These are phyloP conservation scores for Quercus phellos DNA, from an alignment of 331 rosid species.

Conservation along the genomic window DNA sequence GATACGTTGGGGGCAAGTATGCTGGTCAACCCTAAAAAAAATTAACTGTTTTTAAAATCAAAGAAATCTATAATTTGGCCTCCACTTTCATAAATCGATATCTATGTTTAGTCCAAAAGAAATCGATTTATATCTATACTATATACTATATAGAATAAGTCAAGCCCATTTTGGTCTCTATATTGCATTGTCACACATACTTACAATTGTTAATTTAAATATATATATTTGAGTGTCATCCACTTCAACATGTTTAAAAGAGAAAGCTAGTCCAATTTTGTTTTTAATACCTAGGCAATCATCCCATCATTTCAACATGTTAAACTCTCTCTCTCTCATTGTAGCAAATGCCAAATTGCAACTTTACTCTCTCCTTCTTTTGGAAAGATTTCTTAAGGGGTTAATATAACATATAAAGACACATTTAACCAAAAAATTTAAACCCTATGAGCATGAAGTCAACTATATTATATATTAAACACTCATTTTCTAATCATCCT, in stretches of 20 bases:
- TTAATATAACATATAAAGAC: no score
- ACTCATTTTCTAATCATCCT: no score
- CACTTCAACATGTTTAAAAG: not conserved
- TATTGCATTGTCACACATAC: not conserved
- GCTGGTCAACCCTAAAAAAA: not conserved
- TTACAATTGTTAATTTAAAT: not conserved
- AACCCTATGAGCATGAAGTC: no score
- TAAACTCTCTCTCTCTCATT: no score
- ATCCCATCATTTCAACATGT: no score
- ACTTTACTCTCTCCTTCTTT: no score
- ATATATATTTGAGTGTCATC: not conserved
- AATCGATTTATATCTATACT: not conserved
- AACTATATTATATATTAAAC: no score
- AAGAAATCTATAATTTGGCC: not conserved
- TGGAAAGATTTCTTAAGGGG: no score
- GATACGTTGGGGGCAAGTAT: not conserved
- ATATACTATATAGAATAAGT: not conserved
- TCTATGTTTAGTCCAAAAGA: not conserved
- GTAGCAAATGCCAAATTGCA: no score
- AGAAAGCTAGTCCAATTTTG: no score
- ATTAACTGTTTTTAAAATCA: not conserved
- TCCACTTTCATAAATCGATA: not conserved
- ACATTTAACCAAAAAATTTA: no score
- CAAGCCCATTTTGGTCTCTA: not conserved
- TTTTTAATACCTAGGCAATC: no score